Percentiles rank a stretch among this genome's conserved stretches.
Evolutionary conservation across 306 rosid species (phyloP).

Genomic region (Pyrus communis): DNA sequence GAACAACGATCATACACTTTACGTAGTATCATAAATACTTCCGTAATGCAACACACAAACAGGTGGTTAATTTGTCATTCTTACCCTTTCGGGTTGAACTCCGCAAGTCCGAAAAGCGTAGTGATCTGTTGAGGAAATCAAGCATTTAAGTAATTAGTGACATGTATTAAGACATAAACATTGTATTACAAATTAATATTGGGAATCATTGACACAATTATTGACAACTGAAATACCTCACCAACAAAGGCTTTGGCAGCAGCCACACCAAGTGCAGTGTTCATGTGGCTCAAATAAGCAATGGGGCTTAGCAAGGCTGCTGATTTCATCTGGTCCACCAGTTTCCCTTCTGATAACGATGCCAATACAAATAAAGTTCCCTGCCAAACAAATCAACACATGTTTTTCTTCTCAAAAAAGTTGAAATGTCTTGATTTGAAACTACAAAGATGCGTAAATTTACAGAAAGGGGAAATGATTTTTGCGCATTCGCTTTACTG

Average conservation of each 20-base stretch:
- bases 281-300: constrained; percentile 76
- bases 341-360: constrained; percentile 58
- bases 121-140: constrained; percentile 35
- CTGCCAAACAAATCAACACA: constrained; percentile 30
- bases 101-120: constrained; percentile 47
- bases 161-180: no score
- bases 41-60: no score
- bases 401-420: not conserved
- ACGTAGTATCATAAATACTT: no score
- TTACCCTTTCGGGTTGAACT: constrained; percentile 71
- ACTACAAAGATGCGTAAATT: not conserved
- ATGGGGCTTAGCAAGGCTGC: constrained; percentile 74
- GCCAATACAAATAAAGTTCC: constrained; percentile 73
- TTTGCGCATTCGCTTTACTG: no score
- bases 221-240: constrained; percentile 37
- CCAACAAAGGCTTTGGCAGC: constrained; percentile 58
- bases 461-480: no score
- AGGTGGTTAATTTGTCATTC: not conserved
- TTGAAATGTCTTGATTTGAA: not conserved
- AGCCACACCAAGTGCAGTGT: constrained; percentile 42
- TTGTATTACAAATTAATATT: not conserved
- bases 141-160: not conserved
- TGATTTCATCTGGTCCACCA: constrained; percentile 54
- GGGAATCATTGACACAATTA: not conserved
- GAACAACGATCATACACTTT: no score